Percentiles rank a stretch among this genome's conserved stretches.
Conservation (phyloP, 352 stramenopile species). For the Saprolegnia parasitica region DNA sequence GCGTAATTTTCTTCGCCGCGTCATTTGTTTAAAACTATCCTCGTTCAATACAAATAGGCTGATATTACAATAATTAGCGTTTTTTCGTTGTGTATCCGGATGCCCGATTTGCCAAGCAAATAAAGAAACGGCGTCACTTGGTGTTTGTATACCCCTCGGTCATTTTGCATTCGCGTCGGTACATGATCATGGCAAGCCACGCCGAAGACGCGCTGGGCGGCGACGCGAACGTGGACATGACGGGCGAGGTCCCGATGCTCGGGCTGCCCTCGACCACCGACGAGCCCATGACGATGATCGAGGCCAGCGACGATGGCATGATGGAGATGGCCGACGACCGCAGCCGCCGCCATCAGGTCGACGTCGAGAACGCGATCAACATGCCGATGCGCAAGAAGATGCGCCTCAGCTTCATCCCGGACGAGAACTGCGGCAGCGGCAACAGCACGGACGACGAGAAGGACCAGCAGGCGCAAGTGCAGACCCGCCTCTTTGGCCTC, state of each 20-base stretch:
- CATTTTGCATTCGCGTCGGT: constrained; percentile 15
- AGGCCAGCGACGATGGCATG: background rate
- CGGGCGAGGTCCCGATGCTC: constrained; percentile 1
- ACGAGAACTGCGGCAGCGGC: constrained; percentile 26
- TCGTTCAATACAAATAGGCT: background rate
- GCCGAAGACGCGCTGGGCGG: background rate
- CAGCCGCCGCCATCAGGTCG: background rate
- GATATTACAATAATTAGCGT: background rate
- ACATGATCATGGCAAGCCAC: constrained; percentile 10
- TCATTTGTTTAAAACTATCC: no score
- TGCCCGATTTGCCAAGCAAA: background rate
- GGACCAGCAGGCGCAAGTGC: constrained; percentile 24
- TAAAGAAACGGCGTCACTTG: constrained; percentile 15
- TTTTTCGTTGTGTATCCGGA: background rate
- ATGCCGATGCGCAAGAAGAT: constrained; percentile 30
- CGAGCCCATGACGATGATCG: constrained; percentile 2
- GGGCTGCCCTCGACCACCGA: background rate
- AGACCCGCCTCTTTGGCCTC: constrained; percentile 20
- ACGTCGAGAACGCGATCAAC: constrained; percentile 14
- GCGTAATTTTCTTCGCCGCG: no score
- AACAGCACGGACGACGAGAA: constrained; percentile 30
- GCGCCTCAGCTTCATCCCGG: constrained; percentile 26
- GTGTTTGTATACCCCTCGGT: constrained; percentile 1
- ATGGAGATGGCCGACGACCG: background rate
- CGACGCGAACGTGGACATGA: constrained; percentile 6